These are phyloP conservation scores for Colletotrichum endophyticum DNA, from an alignment of 2,329 filamentous ascomycete genomes.

Conservation along the genomic window DNA sequence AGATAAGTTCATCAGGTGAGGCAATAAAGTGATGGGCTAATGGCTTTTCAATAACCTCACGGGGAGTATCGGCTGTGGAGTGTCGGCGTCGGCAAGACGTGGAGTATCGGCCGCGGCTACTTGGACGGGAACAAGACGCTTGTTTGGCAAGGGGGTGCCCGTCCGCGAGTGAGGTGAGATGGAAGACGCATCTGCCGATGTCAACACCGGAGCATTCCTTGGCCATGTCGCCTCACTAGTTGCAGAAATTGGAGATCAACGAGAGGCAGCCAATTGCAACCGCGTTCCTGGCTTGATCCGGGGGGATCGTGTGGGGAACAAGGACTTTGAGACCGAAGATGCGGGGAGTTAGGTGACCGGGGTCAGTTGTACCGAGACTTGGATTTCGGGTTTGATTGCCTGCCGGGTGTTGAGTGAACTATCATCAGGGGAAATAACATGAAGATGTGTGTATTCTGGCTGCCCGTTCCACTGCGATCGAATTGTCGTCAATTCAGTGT, in stretches of 20 bases:
- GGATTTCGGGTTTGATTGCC: background rate
- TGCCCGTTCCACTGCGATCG: no score
- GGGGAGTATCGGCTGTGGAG: background rate
- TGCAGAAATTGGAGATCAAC: background rate
- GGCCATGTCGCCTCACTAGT: background rate
- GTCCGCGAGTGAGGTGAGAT: background rate
- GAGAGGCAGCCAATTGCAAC: background rate
- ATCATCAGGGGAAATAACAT: no score
- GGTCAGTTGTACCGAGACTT: background rate
- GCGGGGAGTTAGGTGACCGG: background rate
- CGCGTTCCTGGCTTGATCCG: background rate
- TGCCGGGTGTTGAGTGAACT: background rate
- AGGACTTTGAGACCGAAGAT: background rate
- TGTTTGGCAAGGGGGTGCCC: background rate
- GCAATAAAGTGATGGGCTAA: accelerated
- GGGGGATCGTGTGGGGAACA: background rate
- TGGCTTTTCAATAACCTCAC: background rate
- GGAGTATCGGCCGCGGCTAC: background rate
- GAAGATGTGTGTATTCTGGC: no score
- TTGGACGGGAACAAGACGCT: background rate
- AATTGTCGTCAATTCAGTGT: no score
- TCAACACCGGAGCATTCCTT: background rate
- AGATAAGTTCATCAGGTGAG: background rate
- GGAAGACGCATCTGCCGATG: background rate
- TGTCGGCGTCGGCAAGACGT: background rate